Evolutionary conservation across 345 rosid species (phyloP).

Genomic region (Salix viminalis): DNA sequence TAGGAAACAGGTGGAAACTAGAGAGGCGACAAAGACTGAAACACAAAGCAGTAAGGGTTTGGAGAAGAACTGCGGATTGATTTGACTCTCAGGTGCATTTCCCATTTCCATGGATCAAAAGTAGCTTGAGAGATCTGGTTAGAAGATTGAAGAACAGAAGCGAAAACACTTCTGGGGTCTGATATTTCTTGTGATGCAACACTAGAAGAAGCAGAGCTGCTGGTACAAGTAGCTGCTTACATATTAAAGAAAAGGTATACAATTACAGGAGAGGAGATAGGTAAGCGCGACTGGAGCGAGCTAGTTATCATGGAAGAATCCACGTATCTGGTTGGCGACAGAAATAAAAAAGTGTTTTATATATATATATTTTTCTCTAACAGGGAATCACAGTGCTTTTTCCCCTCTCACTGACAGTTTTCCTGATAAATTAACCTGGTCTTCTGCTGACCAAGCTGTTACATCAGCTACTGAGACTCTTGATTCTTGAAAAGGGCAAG

Average conservation of each 20-base stretch:
- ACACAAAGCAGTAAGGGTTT: conserved; percentile 23
- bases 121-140: conserved; percentile 3
- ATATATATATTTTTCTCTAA: background rate
- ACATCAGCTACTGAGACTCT: conserved; percentile 14
- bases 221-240: background rate
- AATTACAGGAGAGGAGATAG: background rate
- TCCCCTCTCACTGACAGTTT: background rate
- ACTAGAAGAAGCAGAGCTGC: background rate
- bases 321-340: background rate
- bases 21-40: conserved; percentile 24
- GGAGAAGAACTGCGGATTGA: conserved; percentile 15
- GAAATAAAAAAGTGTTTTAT: background rate
- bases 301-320: background rate
- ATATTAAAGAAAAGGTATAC: background rate
- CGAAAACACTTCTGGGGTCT: background rate
- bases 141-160: conserved; percentile 6
- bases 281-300: background rate
- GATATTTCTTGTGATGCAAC: background rate
- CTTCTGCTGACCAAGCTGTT: conserved; percentile 9
- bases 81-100: conserved; percentile 19
- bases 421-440: background rate
- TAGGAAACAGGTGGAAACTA: conserved; percentile 24
- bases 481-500: conserved; percentile 24
- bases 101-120: conserved; percentile 27
- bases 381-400: background rate